Conservation (phyloP, 768 basidiomycete genomes). For the Symmetrospora coprosmae region DNA sequence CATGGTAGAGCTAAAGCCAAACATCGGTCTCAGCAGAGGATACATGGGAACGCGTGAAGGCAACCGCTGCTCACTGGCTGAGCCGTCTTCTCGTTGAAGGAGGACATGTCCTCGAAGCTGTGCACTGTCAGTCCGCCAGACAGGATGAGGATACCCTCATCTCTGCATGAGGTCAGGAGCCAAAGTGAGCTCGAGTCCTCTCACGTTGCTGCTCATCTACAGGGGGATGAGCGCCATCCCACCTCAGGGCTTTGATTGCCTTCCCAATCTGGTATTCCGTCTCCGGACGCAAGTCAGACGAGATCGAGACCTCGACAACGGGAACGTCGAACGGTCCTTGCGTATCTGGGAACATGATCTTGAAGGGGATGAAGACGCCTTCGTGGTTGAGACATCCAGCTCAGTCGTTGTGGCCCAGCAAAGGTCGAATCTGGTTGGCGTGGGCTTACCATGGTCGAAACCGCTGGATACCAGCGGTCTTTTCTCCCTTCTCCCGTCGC, state of each 20-base stretch:
- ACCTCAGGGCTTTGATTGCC: conserved; percentile 50
- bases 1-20: conserved; percentile 47
- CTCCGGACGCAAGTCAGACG: conserved; percentile 48
- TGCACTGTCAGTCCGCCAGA: conserved; percentile 58
- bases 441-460: conserved; percentile 32
- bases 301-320: conserved; percentile 50
- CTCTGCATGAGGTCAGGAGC: conserved; percentile 38
- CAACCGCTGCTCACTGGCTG: neutral
- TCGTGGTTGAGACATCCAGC: conserved; percentile 40
- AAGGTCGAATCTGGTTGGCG: neutral
- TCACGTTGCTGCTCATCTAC: neutral
- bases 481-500: conserved; percentile 17
- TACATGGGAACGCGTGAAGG: neutral
- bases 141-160: conserved; percentile 55
- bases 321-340: conserved; percentile 46
- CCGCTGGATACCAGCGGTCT: neutral
- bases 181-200: neutral
- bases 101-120: conserved; percentile 40
- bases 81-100: conserved; percentile 14
- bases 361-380: conserved; percentile 67
- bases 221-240: conserved; percentile 16
- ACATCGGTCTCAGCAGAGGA: conserved; percentile 41
- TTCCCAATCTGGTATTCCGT: conserved; percentile 54
- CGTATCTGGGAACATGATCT: conserved; percentile 51
- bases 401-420: too few relatives aligned